Percentiles rank a stretch among this genome's conserved stretches.
phyloP scores from a whole-genome alignment of 1,139 yeast species.

The Suhomyces coccinellae region DNA sequence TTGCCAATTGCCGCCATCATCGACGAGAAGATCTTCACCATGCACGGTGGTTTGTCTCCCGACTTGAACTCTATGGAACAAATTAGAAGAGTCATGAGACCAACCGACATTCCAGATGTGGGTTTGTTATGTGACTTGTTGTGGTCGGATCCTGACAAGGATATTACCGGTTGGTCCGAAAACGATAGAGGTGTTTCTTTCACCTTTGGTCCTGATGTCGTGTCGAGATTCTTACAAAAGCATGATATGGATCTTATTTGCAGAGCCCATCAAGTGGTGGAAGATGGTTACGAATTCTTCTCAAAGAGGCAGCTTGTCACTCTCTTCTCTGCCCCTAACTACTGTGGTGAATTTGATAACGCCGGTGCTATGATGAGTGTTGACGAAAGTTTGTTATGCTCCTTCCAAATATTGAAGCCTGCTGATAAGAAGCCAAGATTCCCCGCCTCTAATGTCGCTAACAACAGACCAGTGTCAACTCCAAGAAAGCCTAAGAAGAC shows the following conservation, averaged over 20 bases:
- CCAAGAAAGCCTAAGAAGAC: slow-evolving; percentile 73
- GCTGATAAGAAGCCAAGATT: slow-evolving; percentile 89
- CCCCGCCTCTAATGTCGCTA: slow-evolving; percentile 52
- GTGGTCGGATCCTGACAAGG: slow-evolving; percentile 99
- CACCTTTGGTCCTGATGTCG: slow-evolving; percentile 97
- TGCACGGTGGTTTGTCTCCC: slow-evolving; percentile 98
- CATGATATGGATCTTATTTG: slow-evolving; percentile 97
- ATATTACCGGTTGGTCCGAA: slow-evolving; percentile 97
- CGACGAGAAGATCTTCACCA: slow-evolving; percentile 95
- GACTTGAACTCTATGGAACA: slow-evolving; percentile 97
- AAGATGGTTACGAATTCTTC: slow-evolving; percentile 97
- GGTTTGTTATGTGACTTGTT: slow-evolving; percentile 92
- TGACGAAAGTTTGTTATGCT: slow-evolving; percentile 91
- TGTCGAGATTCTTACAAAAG: slow-evolving; percentile 87
- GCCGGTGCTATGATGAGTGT: slow-evolving; percentile 99
- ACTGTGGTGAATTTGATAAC: slow-evolving; percentile 97
- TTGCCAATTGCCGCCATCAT: slow-evolving; percentile 97
- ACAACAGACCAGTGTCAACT: slow-evolving; percentile 60
- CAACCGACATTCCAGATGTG: slow-evolving; percentile 97
- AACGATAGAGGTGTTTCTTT: slow-evolving; percentile 97
- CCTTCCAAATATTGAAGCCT: slow-evolving; percentile 96
- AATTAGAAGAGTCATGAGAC: slow-evolving; percentile 97
- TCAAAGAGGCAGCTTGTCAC: slow-evolving; percentile 95
- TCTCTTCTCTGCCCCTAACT: slow-evolving; percentile 92
- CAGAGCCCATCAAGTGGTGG: slow-evolving; percentile 98